phyloP scores from a whole-genome alignment of 805 yeast species.

The Monosporozyma unispora region DNA sequence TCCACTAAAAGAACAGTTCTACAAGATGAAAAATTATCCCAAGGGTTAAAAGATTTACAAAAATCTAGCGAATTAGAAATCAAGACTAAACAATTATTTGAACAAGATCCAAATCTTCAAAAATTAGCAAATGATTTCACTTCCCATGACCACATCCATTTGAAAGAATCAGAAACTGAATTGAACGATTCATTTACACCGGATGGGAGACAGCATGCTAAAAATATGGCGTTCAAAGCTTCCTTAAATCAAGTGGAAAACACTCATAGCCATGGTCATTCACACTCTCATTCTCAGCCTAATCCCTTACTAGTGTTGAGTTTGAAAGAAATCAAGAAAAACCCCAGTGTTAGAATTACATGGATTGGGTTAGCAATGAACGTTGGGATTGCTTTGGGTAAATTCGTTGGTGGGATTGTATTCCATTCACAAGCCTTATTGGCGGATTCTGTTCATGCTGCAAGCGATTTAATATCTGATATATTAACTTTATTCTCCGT shows the following conservation, averaged over 20 bases:
- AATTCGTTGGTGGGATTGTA: slow-evolving; percentile 79
- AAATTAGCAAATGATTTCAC: slow-evolving; percentile 13
- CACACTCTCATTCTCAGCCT: slow-evolving; percentile 29
- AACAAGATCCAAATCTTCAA: slow-evolving; percentile 13
- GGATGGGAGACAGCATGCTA: slow-evolving; percentile 20
- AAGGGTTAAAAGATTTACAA: not conserved
- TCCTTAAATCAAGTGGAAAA: not conserved
- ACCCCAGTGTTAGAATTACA: slow-evolving; percentile 88
- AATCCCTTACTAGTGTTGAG: slow-evolving; percentile 31
- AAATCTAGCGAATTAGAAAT: not conserved
- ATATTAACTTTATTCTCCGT: slow-evolving; percentile 84
- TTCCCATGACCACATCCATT: slow-evolving; percentile 33
- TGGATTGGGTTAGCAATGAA: slow-evolving; percentile 84
- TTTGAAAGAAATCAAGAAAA: slow-evolving; percentile 39
- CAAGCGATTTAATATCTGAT: slow-evolving; percentile 85
- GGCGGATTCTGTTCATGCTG: slow-evolving; percentile 92
- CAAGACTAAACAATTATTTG: slow-evolving; percentile 7
- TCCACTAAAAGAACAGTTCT: not conserved
- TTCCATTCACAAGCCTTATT: slow-evolving; percentile 91
- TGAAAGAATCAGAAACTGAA: slow-evolving; percentile 37
- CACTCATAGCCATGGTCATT: slow-evolving; percentile 15
- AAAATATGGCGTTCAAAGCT: slow-evolving; percentile 27
- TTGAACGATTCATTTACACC: slow-evolving; percentile 33
- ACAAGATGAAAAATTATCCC: not conserved
- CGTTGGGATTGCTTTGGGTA: slow-evolving; percentile 75